phyloP scores from a whole-genome alignment of 2,329 filamentous ascomycete genomes.

The Fusarium subglutinans region DNA sequence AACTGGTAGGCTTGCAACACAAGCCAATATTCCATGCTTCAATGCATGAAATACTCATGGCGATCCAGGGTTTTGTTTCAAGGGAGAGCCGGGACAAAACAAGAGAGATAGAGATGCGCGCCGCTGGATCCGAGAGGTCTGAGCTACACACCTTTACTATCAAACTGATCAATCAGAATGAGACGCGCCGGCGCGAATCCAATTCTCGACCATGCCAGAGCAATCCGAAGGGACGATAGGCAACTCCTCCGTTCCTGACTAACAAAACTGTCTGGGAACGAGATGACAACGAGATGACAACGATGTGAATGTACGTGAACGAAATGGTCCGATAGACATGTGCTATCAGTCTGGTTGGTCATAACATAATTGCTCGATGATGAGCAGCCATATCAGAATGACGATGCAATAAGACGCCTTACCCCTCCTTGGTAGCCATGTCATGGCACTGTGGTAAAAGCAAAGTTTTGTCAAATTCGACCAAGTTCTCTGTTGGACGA shows the following conservation, averaged over 20 bases:
- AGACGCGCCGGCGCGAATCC: constrained; percentile 27
- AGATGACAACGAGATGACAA: constrained; percentile 23
- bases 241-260: constrained; percentile 32
- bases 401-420: constrained; percentile 31
- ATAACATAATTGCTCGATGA: constrained; percentile 25
- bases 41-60: constrained; percentile 16
- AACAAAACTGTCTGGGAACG: constrained; percentile 20
- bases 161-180: constrained; percentile 21
- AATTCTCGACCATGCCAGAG: constrained; percentile 33
- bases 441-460: background rate
- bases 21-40: background rate
- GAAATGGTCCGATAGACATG: constrained; percentile 13
- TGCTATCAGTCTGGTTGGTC: constrained; percentile 7
- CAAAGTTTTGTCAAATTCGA: constrained; percentile 14
- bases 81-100: constrained; percentile 17
- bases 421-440: constrained; percentile 16
- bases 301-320: background rate
- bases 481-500: background rate
- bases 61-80: constrained; percentile 2
- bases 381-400: constrained; percentile 41
- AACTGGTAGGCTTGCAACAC: background rate
- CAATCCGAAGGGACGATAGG: constrained; percentile 4
- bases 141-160: constrained; percentile 22
- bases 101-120: constrained; percentile 28
- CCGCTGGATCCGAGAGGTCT: constrained; percentile 28